Evolutionary conservation across 768 basidiomycete species (phyloP), one percentile per base, ranked within the genome.

Genomic region (Amanita rubescens): DNA sequence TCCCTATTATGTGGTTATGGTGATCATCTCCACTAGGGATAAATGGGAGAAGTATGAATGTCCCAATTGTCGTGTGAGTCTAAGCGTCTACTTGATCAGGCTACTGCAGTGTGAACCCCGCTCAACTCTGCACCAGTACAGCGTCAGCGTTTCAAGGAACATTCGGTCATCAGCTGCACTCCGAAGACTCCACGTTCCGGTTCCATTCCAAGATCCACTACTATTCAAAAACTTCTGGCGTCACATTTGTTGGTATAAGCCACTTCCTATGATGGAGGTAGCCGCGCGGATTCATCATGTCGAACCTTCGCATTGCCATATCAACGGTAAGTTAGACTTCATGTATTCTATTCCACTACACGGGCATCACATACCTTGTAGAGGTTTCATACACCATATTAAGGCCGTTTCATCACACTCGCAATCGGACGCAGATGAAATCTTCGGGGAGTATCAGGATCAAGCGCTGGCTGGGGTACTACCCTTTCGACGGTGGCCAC

Each of bases 21-120:
- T 27, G 15, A 37, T 11, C 22, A 53, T 20, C 25, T 24, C 22
- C 27, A 30, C 38, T 54, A 90, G 89, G 59, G 82, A 65, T 49
- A 84, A 83, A 65, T 90, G 87, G 88, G 79, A 87, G 62, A 62
- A 75, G 46, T 89, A 86, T 80, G 77, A 86, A 63, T 92, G 89
- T 60, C 65, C 71, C 30, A 60, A 72, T 53, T 91, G 87, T 62
- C 60, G 71, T 15, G 88, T 87, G 65, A 37, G 62, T 57, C 32
- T 30, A 15, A 22, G 33, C 19, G 30, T n/a, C n/a, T 24, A 27
- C 27, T 22, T 44, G n/a, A n/a, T 19, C 8, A 17, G 47, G 34
- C n/a, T 14, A 9, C 35, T 49, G 20, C n/a, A 17, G 19, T 19
- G 15, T 37, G 14, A 47, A 7, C 5, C 22, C 20, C 22, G 8